Evolutionary conservation across 768 basidiomycete species (phyloP).

Genomic region (Termitomyces sp.): DNA sequence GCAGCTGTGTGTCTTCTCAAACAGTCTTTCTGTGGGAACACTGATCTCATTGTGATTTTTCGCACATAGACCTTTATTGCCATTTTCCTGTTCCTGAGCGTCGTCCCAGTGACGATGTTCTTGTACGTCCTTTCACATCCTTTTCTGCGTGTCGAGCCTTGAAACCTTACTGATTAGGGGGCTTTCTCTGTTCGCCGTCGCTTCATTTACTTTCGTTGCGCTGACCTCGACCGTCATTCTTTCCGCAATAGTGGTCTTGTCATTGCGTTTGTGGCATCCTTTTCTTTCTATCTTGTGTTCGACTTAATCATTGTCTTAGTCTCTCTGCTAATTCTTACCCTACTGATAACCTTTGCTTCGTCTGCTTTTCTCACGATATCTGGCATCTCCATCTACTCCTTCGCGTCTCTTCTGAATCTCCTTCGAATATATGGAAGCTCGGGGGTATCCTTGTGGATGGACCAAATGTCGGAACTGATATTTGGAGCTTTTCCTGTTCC

Average conservation of each 20-base stretch:
- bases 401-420: slow-evolving; percentile 30
- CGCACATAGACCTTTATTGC: slow-evolving; percentile 36
- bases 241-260: slow-evolving; percentile 27
- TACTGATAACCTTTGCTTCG: slow-evolving; percentile 29
- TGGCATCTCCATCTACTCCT: slow-evolving; percentile 28
- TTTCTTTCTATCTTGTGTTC: not conserved
- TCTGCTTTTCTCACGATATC: slow-evolving; percentile 31
- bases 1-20: slow-evolving; percentile 25
- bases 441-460: slow-evolving; percentile 26
- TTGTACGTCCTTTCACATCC: slow-evolving; percentile 27
- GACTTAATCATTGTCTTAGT: slow-evolving; percentile 22
- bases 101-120: slow-evolving; percentile 32
- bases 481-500: slow-evolving; percentile 2
- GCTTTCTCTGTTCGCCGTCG: slow-evolving; percentile 31
- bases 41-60: not conserved
- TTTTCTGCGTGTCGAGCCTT: not conserved
- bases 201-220: slow-evolving; percentile 32
- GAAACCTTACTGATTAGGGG: slow-evolving; percentile 10
- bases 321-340: slow-evolving; percentile 27
- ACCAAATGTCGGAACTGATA: slow-evolving; percentile 18
- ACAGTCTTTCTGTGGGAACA: not conserved
- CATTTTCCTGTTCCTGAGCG: slow-evolving; percentile 35
- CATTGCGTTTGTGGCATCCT: slow-evolving; percentile 25
- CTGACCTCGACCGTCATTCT: slow-evolving; percentile 29
- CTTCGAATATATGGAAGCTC: slow-evolving; percentile 29